Conservation (phyloP, 371 early-diverging fungal genomes). For the Mortierella polycephala region DNA sequence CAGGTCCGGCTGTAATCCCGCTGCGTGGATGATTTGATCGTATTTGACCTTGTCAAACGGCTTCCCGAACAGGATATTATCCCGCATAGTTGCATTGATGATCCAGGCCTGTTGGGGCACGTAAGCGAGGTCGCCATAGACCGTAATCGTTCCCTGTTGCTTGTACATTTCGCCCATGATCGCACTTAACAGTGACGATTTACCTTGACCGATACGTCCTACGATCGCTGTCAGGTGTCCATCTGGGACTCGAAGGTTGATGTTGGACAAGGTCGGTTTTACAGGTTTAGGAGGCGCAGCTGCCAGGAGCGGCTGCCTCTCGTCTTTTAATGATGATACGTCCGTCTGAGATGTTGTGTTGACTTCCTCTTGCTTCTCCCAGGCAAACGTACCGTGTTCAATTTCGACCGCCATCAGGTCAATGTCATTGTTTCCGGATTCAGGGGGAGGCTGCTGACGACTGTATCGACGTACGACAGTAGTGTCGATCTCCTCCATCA, state of each 20-base stretch:
- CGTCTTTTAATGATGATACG: constrained; percentile 11
- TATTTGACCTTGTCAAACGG: constrained; percentile 82
- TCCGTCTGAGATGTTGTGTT: neutral
- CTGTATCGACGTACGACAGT: constrained; percentile 63
- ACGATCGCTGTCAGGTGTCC: constrained; percentile 80
- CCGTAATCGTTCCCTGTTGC: constrained; percentile 66
- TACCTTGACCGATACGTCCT: constrained; percentile 90
- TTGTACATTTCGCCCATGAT: constrained; percentile 90
- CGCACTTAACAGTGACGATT: constrained; percentile 83
- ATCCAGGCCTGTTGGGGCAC: constrained; percentile 94
- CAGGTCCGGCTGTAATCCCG: constrained; percentile 82
- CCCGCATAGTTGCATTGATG: constrained; percentile 85
- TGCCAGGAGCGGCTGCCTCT: constrained; percentile 26
- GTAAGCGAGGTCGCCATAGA: constrained; percentile 87
- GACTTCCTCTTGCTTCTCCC: constrained; percentile 52
- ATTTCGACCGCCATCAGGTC: constrained; percentile 46
- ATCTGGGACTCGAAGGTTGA: constrained; percentile 69
- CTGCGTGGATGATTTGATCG: constrained; percentile 67
- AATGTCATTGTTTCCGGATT: constrained; percentile 62
- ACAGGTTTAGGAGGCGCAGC: neutral
- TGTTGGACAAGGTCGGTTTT: constrained; percentile 64
- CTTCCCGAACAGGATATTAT: constrained; percentile 94
- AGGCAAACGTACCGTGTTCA: constrained; percentile 63
- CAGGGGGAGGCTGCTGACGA: constrained; percentile 26
- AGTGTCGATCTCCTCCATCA: constrained; percentile 56